Percentiles rank a stretch among this genome's conserved stretches.
These are phyloP conservation scores for Solanum piurae DNA, from an alignment of 257 asterid species.

Conservation along the genomic window DNA sequence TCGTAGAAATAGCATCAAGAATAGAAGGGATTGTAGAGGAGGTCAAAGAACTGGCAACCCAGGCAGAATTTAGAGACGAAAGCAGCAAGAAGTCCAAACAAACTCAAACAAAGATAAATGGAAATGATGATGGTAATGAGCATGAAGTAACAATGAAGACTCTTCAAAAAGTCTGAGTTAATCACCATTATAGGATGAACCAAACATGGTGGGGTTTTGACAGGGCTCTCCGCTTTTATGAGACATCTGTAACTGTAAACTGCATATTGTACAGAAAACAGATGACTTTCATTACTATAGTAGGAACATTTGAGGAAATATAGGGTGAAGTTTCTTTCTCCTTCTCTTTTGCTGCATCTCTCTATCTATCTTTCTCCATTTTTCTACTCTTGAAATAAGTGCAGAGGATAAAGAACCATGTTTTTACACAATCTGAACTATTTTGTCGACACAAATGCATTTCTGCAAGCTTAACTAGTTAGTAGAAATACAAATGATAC, in stretches of 20 bases:
- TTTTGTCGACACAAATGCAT: not conserved
- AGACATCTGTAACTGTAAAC: conserved; percentile 9
- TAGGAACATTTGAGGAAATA: not conserved
- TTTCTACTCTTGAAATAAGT: not conserved
- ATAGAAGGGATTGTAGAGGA: conserved; percentile 34
- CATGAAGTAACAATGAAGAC: conserved; percentile 23
- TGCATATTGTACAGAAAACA: not conserved
- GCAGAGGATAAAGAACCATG: not conserved
- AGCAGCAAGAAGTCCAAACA: conserved; percentile 20
- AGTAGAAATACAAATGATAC: not conserved
- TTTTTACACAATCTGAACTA: not conserved
- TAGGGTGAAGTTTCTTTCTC: not conserved
- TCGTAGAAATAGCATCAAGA: conserved; percentile 59
- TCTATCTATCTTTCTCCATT: not conserved
- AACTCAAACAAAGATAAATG: conserved; percentile 5
- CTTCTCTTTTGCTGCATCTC: not conserved
- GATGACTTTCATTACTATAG: not conserved
- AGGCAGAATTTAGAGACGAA: conserved; percentile 41
- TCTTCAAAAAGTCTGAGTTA: conserved; percentile 31
- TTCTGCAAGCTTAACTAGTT: not conserved
- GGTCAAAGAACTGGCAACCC: conserved; percentile 36
- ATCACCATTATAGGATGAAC: not conserved
- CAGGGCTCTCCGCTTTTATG: not conserved
- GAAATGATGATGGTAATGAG: conserved; percentile 12
- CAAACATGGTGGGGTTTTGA: not conserved